Conservation (phyloP, 164 flowering plant species). For the Aristolochia californica region DNA sequence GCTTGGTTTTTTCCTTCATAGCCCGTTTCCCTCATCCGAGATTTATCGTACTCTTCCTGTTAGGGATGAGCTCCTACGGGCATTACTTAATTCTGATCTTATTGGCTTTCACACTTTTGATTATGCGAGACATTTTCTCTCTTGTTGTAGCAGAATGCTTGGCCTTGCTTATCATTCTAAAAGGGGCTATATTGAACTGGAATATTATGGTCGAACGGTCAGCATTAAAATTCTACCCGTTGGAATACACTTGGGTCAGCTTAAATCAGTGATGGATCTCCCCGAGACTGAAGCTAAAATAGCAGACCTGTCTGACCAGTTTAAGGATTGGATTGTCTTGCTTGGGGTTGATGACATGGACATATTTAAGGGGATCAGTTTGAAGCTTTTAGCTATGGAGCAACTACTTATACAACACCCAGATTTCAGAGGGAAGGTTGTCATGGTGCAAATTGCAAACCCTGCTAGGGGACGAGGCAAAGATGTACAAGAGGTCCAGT, state of each 20-base stretch:
- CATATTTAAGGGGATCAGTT: conserved; percentile 53
- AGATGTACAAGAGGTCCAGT: conserved; percentile 49
- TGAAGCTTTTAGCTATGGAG: conserved; percentile 52
- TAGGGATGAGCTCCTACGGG: conserved; percentile 42
- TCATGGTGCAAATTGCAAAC: conserved; percentile 52
- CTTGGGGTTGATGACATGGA: conserved; percentile 73
- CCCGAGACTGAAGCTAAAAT: conserved; percentile 37
- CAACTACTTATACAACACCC: conserved; percentile 44
- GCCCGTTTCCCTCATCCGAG: conserved; percentile 61
- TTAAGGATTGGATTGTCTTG: conserved; percentile 29
- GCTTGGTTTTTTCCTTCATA: conserved; percentile 55
- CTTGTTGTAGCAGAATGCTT: conserved; percentile 62
- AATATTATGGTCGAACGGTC: conserved; percentile 52
- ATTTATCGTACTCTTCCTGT: conserved; percentile 55
- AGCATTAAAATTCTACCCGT: conserved; percentile 56
- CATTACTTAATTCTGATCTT: conserved; percentile 49
- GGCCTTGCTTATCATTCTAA: conserved; percentile 54
- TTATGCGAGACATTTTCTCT: conserved; percentile 60
- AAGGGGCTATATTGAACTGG: conserved; percentile 52
- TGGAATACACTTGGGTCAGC: conserved; percentile 52
- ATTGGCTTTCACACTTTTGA: conserved; percentile 61
- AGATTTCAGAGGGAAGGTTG: conserved; percentile 39
- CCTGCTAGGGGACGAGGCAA: conserved; percentile 57
- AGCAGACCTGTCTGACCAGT: conserved; percentile 25
- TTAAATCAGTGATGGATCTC: conserved; percentile 33